Conservation (phyloP, 225 moss, liverwort and hornwort genomes). For the Anthoceros angustus region DNA sequence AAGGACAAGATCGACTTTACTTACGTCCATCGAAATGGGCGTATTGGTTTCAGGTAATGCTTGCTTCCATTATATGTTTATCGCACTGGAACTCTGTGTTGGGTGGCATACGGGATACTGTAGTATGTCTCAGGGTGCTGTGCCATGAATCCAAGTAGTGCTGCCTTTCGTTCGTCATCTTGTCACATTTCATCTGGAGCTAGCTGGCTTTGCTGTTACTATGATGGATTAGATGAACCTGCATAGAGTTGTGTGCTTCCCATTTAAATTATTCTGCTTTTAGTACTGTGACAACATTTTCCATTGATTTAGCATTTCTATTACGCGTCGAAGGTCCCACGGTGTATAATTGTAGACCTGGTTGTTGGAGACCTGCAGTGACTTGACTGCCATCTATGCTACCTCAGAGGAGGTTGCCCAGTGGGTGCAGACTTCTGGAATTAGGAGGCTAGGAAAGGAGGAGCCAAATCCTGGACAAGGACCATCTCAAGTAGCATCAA, state of each 20-base stretch:
- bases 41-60: constrained; percentile 70
- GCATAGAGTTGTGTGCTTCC: too few species aligned
- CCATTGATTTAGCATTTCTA: not conserved
- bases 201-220: too few species aligned
- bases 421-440: constrained; percentile 71
- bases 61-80: not conserved
- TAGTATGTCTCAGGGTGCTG: not conserved
- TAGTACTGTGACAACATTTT: too few species aligned
- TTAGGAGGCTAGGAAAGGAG: constrained; percentile 53
- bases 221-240: too few species aligned
- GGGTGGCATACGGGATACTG: not conserved
- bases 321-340: not conserved
- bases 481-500: constrained; percentile 62
- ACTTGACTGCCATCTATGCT: constrained; percentile 82
- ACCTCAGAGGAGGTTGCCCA: constrained; percentile 88
- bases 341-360: not conserved
- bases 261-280: too few species aligned
- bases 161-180: too few species aligned
- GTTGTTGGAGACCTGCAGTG: constrained; percentile 22
- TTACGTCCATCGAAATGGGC: constrained; percentile 67
- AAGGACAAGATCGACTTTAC: constrained; percentile 74
- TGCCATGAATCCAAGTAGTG: too few species aligned
- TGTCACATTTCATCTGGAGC: too few species aligned
- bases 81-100: too few species aligned
- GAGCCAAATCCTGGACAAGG: constrained; percentile 66